Conservation (phyloP, 2,329 filamentous ascomycete genomes). For the Aspergillus sp. region DNA sequence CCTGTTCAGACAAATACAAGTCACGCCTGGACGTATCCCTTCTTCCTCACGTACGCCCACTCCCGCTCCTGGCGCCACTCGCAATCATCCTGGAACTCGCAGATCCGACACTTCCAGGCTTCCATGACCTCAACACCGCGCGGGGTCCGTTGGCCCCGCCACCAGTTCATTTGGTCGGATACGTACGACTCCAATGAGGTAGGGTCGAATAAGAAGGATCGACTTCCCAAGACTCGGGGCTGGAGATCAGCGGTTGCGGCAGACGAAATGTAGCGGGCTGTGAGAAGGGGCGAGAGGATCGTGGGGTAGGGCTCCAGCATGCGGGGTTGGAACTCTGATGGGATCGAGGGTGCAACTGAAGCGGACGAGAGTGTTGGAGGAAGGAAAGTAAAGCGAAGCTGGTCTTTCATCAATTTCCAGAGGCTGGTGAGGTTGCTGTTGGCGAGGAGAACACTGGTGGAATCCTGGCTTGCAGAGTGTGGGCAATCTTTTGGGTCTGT, state of each 20-base stretch:
- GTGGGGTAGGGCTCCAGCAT: constrained; percentile 39
- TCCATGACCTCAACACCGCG: constrained; percentile 79
- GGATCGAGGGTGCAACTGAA: constrained; percentile 29
- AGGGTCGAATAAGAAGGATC: constrained; percentile 67
- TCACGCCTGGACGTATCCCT: constrained; percentile 5
- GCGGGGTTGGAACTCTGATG: constrained; percentile 33
- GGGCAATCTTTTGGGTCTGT: constrained; percentile 13
- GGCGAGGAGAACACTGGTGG: constrained; percentile 52
- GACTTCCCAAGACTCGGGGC: constrained; percentile 50
- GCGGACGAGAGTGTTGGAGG: constrained; percentile 17
- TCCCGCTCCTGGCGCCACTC: constrained; percentile 74
- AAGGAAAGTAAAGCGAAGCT: constrained; percentile 55
- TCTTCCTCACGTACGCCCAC: constrained; percentile 50
- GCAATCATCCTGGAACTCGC: constrained; percentile 79
- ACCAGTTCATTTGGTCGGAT: constrained; percentile 74
- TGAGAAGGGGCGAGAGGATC: constrained; percentile 45
- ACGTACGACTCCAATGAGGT: constrained; percentile 66
- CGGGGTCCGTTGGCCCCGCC: constrained; percentile 72
- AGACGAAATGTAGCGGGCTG: constrained; percentile 45
- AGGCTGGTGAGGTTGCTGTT: constrained; percentile 62
- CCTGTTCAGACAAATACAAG: not conserved
- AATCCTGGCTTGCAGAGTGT: constrained; percentile 41
- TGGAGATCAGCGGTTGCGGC: constrained; percentile 24
- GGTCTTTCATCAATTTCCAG: constrained; percentile 64
- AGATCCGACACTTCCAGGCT: constrained; percentile 81